Conservation (phyloP, 2,329 filamentous ascomycete genomes). For the Hypoxylon sp. region DNA sequence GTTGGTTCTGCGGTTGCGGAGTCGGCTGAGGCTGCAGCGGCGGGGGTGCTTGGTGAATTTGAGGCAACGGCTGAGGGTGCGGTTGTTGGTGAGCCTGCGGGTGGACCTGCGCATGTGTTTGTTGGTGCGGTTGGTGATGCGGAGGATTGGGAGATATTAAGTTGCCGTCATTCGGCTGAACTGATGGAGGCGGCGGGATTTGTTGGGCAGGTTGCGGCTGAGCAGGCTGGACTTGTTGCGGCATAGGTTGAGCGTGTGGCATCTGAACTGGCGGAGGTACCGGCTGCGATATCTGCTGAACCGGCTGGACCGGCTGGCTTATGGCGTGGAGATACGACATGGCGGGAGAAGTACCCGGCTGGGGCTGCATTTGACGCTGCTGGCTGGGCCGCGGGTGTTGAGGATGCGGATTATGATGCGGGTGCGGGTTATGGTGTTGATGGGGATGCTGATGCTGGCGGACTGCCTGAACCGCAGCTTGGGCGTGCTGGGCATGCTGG, state of each 20-base stretch:
- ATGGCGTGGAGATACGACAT: slow-evolving; percentile 47
- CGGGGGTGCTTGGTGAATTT: slow-evolving; percentile 47
- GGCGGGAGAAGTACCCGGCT: slow-evolving; percentile 41
- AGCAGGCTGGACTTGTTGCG: slow-evolving; percentile 43
- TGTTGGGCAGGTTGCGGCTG: slow-evolving; percentile 40
- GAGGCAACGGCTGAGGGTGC: slow-evolving; percentile 37
- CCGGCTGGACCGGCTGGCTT: slow-evolving; percentile 45
- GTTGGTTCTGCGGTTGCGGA: slow-evolving; percentile 42
- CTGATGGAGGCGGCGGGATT: slow-evolving; percentile 42
- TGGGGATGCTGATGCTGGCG: slow-evolving; percentile 48
- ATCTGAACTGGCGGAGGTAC: slow-evolving; percentile 42
- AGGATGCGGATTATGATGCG: slow-evolving; percentile 44
- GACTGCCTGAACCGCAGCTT: slow-evolving; percentile 43
- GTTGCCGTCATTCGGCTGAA: slow-evolving; percentile 44
- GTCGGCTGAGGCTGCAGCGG: slow-evolving; percentile 42
- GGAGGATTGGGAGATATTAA: slow-evolving; percentile 46
- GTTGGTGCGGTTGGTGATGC: slow-evolving; percentile 40
- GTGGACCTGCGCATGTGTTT: slow-evolving; percentile 38
- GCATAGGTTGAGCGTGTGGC: slow-evolving; percentile 45
- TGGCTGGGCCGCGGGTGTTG: slow-evolving; percentile 48
- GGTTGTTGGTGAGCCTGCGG: slow-evolving; percentile 38
- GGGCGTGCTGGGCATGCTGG: slow-evolving; percentile 51
- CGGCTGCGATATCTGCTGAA: slow-evolving; percentile 46
- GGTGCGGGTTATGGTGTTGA: slow-evolving; percentile 47
- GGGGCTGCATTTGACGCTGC: slow-evolving; percentile 48